These are phyloP conservation scores for Tuber indicum DNA, from an alignment of 495 filamentous ascomycete species.

Conservation along the genomic window DNA sequence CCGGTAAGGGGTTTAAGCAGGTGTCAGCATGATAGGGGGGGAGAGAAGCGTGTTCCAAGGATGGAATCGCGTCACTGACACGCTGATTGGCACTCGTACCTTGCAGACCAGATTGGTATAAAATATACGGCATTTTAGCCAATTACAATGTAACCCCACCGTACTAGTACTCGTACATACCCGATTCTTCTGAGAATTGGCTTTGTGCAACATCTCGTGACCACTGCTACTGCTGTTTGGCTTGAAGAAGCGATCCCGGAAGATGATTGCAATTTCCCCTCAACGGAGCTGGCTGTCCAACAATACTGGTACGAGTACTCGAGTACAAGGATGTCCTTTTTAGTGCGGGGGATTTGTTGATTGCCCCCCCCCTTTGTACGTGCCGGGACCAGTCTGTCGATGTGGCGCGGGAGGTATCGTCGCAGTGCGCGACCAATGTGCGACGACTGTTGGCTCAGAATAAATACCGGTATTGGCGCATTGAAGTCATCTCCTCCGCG, in stretches of 20 bases:
- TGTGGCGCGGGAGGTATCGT: background rate
- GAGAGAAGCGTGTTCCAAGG: background rate
- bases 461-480: background rate
- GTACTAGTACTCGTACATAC: background rate
- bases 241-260: background rate
- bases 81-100: slow-evolving; percentile 2
- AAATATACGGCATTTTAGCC: background rate
- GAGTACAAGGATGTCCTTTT: background rate
- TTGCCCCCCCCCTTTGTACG: background rate
- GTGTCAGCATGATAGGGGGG: background rate
- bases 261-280: background rate
- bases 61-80: background rate
- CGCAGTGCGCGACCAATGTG: slow-evolving; percentile 4
- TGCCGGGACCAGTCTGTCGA: background rate
- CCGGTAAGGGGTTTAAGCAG: background rate
- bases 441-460: slow-evolving; percentile 23
- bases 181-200: background rate
- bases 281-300: background rate
- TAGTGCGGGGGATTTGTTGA: background rate
- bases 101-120: background rate
- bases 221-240: background rate
- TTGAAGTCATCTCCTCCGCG: background rate
- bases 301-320: background rate
- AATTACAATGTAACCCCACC: background rate
- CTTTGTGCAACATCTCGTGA: background rate